Evolutionary conservation across 2,329 filamentous ascomycete species (phyloP).

Genomic region (Didymella exigua): DNA sequence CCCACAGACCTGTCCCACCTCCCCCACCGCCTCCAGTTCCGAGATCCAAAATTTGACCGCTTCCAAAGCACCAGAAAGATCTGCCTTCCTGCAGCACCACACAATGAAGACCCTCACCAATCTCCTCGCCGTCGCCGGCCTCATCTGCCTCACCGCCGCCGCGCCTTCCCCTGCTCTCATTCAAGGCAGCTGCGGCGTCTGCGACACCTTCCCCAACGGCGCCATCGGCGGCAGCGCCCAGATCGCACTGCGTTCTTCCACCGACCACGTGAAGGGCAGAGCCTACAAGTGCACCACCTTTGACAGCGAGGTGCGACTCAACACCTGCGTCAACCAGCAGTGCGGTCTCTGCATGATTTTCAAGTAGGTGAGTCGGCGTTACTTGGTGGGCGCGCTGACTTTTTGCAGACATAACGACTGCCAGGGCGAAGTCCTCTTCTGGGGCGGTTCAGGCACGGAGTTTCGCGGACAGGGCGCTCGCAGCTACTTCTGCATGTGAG

Average conservation of each 20-base stretch:
- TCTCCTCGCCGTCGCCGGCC: neutral
- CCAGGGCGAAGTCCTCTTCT: conserved; percentile 2
- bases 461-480: conserved; percentile 2
- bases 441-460: neutral
- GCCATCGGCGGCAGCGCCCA: conserved; percentile 6
- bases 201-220: conserved; percentile 2
- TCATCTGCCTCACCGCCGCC: neutral
- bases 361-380: neutral
- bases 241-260: conserved; percentile 1
- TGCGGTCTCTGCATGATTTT: conserved; percentile 11
- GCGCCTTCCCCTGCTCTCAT: neutral
- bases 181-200: conserved; percentile 1
- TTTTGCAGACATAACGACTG: neutral
- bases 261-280: neutral
- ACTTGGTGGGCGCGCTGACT: neutral
- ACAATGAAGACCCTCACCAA: neutral
- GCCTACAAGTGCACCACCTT: conserved; percentile 9
- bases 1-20: neutral
- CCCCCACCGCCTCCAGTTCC: neutral
- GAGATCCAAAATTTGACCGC: neutral
- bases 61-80: neutral
- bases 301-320: conserved; percentile 1
- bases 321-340: neutral
- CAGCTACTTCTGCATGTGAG: conserved; percentile 9
- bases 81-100: neutral